phyloP scores from a whole-genome alignment of 768 basidiomycete species.

The Termitomyces sp. region DNA sequence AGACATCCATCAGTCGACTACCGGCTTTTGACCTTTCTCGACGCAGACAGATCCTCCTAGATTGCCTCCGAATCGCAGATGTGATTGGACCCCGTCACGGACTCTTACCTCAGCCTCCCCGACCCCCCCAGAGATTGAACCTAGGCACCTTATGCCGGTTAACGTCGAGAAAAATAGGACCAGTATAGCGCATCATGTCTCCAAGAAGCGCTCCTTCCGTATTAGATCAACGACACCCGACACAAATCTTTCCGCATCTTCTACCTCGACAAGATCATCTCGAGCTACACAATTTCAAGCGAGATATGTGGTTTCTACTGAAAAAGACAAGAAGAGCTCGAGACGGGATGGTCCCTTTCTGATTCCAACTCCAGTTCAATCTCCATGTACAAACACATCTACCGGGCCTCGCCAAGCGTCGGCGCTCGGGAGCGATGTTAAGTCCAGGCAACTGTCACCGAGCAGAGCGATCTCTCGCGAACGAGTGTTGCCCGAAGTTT shows the following conservation, averaged over 20 bases:
- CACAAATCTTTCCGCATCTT: not conserved
- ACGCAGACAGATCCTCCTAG: not conserved
- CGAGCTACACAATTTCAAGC: not conserved
- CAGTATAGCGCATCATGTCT: no score
- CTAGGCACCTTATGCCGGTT: not conserved
- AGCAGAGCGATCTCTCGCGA: not conserved
- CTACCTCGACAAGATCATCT: not conserved
- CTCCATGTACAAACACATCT: not conserved
- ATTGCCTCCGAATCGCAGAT: no score
- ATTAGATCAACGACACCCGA: not conserved
- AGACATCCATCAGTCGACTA: not conserved
- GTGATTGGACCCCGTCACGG: not conserved
- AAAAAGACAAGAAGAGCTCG: not conserved
- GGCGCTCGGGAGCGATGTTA: not conserved
- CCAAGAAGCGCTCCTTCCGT: not conserved
- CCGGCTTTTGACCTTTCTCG: not conserved
- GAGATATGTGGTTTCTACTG: not conserved
- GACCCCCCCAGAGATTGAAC: not conserved
- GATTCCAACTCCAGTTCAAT: not conserved
- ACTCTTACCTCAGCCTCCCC: not conserved
- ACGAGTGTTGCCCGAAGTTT: not conserved
- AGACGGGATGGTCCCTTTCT: not conserved
- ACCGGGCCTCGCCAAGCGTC: not conserved
- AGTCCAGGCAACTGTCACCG: not conserved
- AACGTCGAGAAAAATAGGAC: not conserved